Evolutionary conservation across 768 basidiomycete species (phyloP).

Genomic region (Serendipita indica): DNA sequence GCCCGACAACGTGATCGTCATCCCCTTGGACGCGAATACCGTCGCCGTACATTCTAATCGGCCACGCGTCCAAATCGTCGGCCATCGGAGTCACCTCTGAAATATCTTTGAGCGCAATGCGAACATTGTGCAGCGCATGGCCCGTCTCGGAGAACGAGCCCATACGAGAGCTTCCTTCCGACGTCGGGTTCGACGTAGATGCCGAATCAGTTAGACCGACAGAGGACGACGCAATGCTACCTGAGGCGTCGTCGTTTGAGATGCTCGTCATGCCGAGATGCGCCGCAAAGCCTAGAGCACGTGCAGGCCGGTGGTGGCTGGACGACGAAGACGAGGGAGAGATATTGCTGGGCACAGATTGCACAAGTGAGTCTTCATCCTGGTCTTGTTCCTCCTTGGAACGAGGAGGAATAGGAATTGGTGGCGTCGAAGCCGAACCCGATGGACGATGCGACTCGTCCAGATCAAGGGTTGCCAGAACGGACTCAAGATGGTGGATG

Average conservation of each 20-base stretch:
- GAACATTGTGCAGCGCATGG: not conserved
- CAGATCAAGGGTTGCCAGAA: too few species aligned
- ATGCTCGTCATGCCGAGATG: slow-evolving; percentile 8
- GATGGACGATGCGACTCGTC: too few species aligned
- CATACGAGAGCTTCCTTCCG: slow-evolving; percentile 7
- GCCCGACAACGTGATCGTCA: too few species aligned
- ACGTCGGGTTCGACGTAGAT: slow-evolving; percentile 2
- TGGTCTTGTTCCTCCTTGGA: too few species aligned
- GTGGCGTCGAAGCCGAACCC: too few species aligned
- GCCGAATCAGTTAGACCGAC: not conserved
- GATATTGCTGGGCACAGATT: too few species aligned
- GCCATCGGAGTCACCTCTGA: not conserved
- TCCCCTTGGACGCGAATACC: too few species aligned
- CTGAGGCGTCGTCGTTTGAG: not conserved
- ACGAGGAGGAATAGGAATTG: too few species aligned
- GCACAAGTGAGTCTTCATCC: too few species aligned
- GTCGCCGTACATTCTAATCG: too few species aligned
- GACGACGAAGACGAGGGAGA: not conserved
- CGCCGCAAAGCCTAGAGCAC: not conserved
- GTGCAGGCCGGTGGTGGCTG: not conserved
- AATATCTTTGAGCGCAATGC: not conserved
- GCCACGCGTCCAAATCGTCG: too few species aligned
- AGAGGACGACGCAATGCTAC: not conserved
- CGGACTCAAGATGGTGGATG: too few species aligned
- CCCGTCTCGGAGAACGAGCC: not conserved